Conservation (phyloP, 768 basidiomycete species). For the Mrakia hoshinonis region DNA sequence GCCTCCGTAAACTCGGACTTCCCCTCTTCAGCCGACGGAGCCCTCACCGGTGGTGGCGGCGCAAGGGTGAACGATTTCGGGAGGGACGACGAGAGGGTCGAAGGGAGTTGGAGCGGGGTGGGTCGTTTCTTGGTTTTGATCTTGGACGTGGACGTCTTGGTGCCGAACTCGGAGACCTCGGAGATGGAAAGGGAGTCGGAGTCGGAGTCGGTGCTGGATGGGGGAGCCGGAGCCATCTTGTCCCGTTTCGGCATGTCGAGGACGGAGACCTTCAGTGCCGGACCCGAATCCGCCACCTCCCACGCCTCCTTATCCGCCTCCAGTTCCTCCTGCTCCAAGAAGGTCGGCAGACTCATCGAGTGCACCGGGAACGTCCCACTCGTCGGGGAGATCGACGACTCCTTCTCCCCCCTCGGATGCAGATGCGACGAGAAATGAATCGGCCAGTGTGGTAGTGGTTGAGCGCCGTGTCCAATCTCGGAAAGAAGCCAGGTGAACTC, state of each 20-base stretch:
- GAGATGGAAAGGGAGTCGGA: background rate
- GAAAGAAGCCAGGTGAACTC: slow-evolving; percentile 28
- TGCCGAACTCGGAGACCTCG: no score
- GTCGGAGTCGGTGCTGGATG: slow-evolving; percentile 2
- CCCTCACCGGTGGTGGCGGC: background rate
- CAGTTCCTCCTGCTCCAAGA: background rate
- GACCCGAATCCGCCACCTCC: background rate
- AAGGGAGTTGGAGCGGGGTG: background rate
- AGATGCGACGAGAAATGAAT: slow-evolving; percentile 22
- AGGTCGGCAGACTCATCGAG: background rate
- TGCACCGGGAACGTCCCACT: slow-evolving; percentile 1
- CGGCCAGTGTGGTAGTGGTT: slow-evolving; percentile 23
- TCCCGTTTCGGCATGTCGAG: slow-evolving; percentile 10
- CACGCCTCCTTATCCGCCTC: background rate
- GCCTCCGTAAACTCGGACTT: slow-evolving; percentile 8
- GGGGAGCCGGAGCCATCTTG: background rate
- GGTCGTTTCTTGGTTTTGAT: slow-evolving; percentile 14
- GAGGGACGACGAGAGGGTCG: background rate
- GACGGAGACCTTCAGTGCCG: slow-evolving; percentile 5
- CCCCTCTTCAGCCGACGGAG: background rate
- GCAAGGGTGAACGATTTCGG: background rate
- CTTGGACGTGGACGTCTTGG: background rate
- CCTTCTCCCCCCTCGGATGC: background rate
- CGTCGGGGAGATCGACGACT: background rate
- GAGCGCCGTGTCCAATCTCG: slow-evolving; percentile 11